Evolutionary conservation across 176 grass and related monocot species (phyloP).

Genomic region (Triticum timopheevii): DNA sequence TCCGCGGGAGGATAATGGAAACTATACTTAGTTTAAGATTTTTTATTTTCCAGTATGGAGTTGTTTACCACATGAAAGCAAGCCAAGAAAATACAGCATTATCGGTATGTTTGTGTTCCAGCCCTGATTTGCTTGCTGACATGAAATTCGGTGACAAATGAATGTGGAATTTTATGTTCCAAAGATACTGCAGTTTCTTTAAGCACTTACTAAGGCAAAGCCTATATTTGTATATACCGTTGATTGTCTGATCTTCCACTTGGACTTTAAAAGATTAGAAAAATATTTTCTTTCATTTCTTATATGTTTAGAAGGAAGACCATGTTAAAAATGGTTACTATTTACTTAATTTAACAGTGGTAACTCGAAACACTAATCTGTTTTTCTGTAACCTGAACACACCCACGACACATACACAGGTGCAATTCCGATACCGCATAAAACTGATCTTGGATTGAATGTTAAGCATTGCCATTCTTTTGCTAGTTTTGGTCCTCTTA

Average conservation of each 20-base stretch:
- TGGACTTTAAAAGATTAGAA: neutral
- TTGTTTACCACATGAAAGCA: conserved; percentile 86
- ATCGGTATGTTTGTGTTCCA: conserved; percentile 44
- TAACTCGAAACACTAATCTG: neutral
- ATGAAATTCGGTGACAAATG: conserved; percentile 12
- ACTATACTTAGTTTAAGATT: conserved; percentile 82
- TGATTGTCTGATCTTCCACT: conserved; percentile 4
- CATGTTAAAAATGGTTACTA: neutral
- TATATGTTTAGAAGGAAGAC: no score
- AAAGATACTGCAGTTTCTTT: neutral
- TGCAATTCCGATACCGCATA: neutral
- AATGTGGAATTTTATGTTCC: neutral
- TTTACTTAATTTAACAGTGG: neutral
- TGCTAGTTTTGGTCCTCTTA: neutral
- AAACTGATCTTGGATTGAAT: neutral
- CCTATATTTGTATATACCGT: conserved; percentile 22
- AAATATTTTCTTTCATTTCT: neutral
- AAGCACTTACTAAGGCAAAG: neutral
- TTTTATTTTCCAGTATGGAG: conserved; percentile 89
- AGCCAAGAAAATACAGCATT: conserved; percentile 47
- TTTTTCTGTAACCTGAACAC: neutral
- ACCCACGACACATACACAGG: neutral
- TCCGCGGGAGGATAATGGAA: conserved; percentile 84
- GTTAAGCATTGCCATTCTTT: neutral
- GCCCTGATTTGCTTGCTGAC: conserved; percentile 8